Evolutionary conservation across 148 eudicot genomes (phyloP).

Genomic region (Spergularia marina): DNA sequence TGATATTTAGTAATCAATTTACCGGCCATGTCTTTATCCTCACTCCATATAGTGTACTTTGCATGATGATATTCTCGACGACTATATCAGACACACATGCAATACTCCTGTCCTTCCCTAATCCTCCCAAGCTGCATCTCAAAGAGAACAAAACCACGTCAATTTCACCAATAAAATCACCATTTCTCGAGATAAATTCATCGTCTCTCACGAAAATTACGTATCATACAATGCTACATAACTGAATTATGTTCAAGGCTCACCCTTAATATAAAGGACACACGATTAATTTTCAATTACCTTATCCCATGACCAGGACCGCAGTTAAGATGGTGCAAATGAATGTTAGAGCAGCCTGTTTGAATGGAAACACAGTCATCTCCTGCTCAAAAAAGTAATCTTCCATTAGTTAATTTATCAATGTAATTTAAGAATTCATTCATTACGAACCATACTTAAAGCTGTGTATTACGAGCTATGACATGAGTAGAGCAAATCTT

Average conservation of each 20-base stretch:
- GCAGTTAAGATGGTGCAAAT: slow-evolving; percentile 71
- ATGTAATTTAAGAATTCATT: too few relatives aligned
- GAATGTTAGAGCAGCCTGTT: slow-evolving; percentile 79
- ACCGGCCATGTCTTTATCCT: slow-evolving; percentile 97
- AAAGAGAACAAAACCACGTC: not conserved
- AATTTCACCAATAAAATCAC: not conserved
- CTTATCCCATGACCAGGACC: slow-evolving; percentile 95
- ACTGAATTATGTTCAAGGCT: too few relatives aligned
- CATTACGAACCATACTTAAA: too few relatives aligned
- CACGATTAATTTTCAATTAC: slow-evolving; percentile 27
- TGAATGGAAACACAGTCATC: slow-evolving; percentile 95
- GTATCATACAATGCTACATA: too few relatives aligned
- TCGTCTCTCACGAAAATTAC: too few relatives aligned
- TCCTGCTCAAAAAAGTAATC: slow-evolving; percentile 38
- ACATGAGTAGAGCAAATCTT: too few relatives aligned
- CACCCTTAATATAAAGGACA: too few relatives aligned
- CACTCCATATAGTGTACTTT: slow-evolving; percentile 58
- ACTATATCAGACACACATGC: slow-evolving; percentile 74
- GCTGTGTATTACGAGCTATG: too few relatives aligned
- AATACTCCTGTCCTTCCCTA: slow-evolving; percentile 62
- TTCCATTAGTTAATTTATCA: too few relatives aligned
- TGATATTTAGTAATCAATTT: not conserved
- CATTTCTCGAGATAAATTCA: too few relatives aligned
- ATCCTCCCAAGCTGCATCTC: slow-evolving; percentile 64
- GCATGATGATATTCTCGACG: slow-evolving; percentile 56